Conservation (phyloP, 2,329 filamentous ascomycete genomes). For the Colletotrichum sp. region DNA sequence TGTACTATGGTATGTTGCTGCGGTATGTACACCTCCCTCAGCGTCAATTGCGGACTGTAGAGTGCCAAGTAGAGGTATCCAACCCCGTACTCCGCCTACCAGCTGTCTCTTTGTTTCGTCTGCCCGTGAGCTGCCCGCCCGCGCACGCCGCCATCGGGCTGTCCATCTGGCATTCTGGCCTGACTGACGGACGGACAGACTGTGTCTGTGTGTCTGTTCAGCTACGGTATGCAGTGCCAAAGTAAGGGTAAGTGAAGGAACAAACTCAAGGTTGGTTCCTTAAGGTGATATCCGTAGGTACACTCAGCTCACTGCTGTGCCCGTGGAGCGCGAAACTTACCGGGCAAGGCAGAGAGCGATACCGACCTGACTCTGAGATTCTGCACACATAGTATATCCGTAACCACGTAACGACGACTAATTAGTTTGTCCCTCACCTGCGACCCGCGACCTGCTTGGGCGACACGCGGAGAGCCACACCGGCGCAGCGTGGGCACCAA, state of each 20-base stretch:
- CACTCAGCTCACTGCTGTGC: not conserved
- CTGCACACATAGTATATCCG: not conserved
- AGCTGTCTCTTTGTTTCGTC: not conserved
- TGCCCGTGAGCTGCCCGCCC: not conserved
- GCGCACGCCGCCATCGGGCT: not conserved
- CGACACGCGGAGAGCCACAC: not conserved
- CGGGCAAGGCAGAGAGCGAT: not conserved
- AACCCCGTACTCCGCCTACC: not conserved
- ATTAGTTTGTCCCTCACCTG: not conserved
- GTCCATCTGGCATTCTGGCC: not conserved
- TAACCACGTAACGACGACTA: not conserved
- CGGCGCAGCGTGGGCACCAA: not conserved
- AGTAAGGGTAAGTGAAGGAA: not conserved
- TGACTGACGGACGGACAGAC: not conserved
- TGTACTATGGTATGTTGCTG: not conserved
- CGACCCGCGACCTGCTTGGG: not conserved
- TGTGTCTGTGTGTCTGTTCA: conserved; percentile 3
- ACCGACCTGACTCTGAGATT: not conserved
- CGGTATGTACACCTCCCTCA: not conserved
- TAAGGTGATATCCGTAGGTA: not conserved
- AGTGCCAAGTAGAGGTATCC: not conserved
- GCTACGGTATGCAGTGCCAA: not conserved
- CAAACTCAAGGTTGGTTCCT: not conserved
- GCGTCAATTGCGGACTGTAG: not conserved
- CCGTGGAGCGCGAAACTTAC: not conserved